A percentile compares a stretch with the other conserved stretches of the same genome.
Conservation (phyloP, 805 yeast genomes). For the Cyberlindnera japonica region DNA sequence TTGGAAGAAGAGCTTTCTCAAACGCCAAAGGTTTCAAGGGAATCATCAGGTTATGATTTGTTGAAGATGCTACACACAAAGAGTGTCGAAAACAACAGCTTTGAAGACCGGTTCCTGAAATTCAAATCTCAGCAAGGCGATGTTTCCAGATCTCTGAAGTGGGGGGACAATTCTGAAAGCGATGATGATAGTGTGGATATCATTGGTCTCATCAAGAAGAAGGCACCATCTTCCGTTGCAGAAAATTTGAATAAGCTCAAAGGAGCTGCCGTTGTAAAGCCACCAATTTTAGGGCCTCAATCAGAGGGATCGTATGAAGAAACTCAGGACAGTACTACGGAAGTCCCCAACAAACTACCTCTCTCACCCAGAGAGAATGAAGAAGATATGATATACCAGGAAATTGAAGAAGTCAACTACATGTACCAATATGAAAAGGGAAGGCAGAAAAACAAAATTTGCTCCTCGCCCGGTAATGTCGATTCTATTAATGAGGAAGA, state of each 20-base stretch:
- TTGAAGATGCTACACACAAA: constrained; percentile 10
- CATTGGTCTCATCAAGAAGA: constrained; percentile 2
- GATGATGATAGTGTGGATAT: background rate
- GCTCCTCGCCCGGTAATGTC: too few species aligned
- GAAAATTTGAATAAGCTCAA: too few species aligned
- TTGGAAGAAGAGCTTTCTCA: too few species aligned
- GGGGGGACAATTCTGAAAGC: background rate
- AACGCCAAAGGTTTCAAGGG: background rate
- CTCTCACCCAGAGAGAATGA: background rate
- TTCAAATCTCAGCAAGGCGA: background rate
- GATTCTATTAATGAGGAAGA: too few species aligned
- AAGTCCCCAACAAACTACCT: background rate
- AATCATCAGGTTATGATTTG: constrained; percentile 6
- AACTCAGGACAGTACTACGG: too few species aligned
- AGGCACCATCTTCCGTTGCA: too few species aligned
- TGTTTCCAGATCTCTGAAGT: background rate
- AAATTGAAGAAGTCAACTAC: constrained; percentile 15
- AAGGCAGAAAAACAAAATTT: constrained; percentile 3
- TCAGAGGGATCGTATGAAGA: too few species aligned
- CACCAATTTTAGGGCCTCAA: too few species aligned
- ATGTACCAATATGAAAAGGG: constrained; percentile 11
- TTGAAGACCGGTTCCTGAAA: background rate
- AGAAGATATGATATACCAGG: constrained; percentile 6
- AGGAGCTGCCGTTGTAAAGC: too few species aligned
- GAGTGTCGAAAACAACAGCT: background rate